Evolutionary conservation across 176 grass and related monocot species (phyloP), one percentile per base, ranked within the genome.

Genomic region (Oryza coarctata): DNA sequence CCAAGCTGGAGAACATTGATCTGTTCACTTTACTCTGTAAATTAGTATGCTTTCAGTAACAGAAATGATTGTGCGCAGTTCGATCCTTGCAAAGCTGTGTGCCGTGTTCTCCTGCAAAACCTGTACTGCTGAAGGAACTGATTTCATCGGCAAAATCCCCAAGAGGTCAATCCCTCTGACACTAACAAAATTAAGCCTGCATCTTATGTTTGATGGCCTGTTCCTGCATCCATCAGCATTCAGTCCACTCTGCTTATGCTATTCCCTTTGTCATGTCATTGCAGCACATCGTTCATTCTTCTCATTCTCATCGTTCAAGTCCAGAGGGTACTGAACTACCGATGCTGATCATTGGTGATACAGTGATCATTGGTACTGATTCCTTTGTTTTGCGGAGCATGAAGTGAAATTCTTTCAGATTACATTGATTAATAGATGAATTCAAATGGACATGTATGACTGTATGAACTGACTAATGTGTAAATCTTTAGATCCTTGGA

Each of bases 211-310:
- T 72, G 36, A 25, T 30, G 29, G 1, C 3, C 28, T 40, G 7
- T 2, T 0, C 10, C 40, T 41, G 40, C 25, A 32, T 18, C n/a
- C n/a, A n/a, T 6, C 0, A 4, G 50, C 38, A 30, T 63, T 28
- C 64, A 60, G 10, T 60, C 0, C 3, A 22, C 18, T 55, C 50
- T 55, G 50, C 50, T 55, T 72, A 28, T 32, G 67, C 28, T n/a
- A n/a, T n/a, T 22, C 26, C 45, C 28, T 80, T 86, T 61, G 13
- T 38, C 32, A 41, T 74, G 30, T 26, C n/a, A 12, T 72, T 52
- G 74, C 90, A 95, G 93, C 70, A 13, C 85, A 86, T 67, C 85
- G 87, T 30, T 90, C 85, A 3, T 90, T 95, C 79, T 92, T 95
- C 65, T 82, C 82, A 5, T 73, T 95, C 36, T 66, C 90, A 7